Evolutionary conservation across 768 basidiomycete species (phyloP).

Genomic region (Cytidiella melzeri): DNA sequence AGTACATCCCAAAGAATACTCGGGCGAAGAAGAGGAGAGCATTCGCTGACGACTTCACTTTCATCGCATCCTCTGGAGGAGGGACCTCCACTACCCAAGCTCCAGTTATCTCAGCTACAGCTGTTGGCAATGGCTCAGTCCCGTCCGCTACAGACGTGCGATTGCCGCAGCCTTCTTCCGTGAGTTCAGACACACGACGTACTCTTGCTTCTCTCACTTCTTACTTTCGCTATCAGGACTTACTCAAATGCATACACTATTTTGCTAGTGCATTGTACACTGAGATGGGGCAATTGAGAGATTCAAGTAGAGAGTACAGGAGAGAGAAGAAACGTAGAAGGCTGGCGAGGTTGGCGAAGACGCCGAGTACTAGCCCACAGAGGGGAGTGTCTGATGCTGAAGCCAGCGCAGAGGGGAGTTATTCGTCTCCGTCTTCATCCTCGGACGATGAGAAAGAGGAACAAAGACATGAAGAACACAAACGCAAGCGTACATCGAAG

Average conservation of each 20-base stretch:
- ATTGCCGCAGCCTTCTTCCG: constrained; percentile 41
- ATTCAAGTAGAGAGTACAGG: constrained; percentile 43
- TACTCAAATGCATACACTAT: constrained; percentile 47
- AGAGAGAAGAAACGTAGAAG: constrained; percentile 33
- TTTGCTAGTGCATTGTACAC: constrained; percentile 52
- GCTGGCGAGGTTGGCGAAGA: constrained; percentile 12
- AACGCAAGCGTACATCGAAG: neutral
- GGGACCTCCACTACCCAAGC: neutral
- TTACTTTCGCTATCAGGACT: constrained; percentile 29
- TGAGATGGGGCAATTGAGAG: constrained; percentile 52
- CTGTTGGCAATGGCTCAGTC: neutral
- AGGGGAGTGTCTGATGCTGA: too few relatives aligned
- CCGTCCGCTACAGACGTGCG: neutral
- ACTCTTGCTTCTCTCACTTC: constrained; percentile 2
- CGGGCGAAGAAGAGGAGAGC: constrained; percentile 36
- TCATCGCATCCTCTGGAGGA: constrained; percentile 17
- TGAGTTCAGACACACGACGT: constrained; percentile 25
- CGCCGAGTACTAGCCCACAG: neutral
- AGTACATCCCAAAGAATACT: constrained; percentile 16
- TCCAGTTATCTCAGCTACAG: too few relatives aligned
- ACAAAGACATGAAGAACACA: neutral
- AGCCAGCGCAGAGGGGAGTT: too few relatives aligned
- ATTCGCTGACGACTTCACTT: constrained; percentile 47
- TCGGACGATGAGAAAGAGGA: constrained; percentile 15
- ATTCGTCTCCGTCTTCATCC: constrained; percentile 12